Percentiles rank a stretch among this genome's conserved stretches.
These are phyloP conservation scores for Penicillium brevicompactum DNA, from an alignment of 2,329 filamentous ascomycete species.

Conservation along the genomic window DNA sequence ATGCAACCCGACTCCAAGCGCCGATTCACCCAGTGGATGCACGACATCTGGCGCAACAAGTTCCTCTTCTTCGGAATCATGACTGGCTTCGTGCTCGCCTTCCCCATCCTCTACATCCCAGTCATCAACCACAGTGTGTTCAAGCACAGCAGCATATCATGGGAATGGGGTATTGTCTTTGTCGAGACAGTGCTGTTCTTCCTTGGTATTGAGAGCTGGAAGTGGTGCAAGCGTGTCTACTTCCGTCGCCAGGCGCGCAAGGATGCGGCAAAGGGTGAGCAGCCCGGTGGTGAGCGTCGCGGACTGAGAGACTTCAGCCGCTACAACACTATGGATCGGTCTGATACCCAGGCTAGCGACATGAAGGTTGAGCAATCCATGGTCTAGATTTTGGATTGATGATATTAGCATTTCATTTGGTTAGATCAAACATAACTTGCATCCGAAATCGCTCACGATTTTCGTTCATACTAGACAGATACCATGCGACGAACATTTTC, in stretches of 20 bases:
- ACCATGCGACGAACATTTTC: background rate
- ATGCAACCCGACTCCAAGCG: constrained; percentile 66
- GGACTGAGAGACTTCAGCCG: constrained; percentile 32
- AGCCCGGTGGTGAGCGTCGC: constrained; percentile 12
- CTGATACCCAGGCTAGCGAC: constrained; percentile 31
- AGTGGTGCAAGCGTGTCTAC: constrained; percentile 64
- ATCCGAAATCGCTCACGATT: background rate
- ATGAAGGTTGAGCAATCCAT: constrained; percentile 31
- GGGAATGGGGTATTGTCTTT: constrained; percentile 72
- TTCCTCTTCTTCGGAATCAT: constrained; percentile 70
- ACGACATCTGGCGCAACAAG: constrained; percentile 70
- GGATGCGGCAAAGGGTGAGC: constrained; percentile 7
- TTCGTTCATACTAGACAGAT: background rate
- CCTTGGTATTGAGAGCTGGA: constrained; percentile 65
- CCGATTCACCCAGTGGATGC: constrained; percentile 67
- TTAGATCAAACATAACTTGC: background rate
- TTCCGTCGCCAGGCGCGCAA: constrained; percentile 41
- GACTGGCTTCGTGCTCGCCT: constrained; percentile 58
- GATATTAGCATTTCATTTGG: background rate
- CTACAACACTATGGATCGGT: constrained; percentile 37
- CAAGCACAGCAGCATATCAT: constrained; percentile 65
- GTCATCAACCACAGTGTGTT: constrained; percentile 67
- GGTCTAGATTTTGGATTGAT: constrained; percentile 20
- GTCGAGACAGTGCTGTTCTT: constrained; percentile 64
- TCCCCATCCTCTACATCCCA: constrained; percentile 68